Conservation (phyloP, 305 asterid species). For the Striga hermonthica region DNA sequence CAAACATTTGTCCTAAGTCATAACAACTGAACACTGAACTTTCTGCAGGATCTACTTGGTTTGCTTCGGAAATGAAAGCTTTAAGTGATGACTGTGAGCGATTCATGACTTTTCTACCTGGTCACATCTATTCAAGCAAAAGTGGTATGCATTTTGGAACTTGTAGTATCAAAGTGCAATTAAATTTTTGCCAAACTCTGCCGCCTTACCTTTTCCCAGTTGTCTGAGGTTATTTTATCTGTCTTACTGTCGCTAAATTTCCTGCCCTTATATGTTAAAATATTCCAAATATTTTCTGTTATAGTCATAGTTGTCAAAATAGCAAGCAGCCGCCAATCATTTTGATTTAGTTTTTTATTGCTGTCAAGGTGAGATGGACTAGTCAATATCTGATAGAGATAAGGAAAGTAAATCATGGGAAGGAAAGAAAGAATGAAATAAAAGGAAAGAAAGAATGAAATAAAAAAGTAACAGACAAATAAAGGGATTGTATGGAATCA, state of each 20-base stretch:
- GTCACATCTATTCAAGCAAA: slow-evolving; percentile 95
- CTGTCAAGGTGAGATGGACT: slow-evolving; percentile 20
- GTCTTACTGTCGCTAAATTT: slow-evolving; percentile 1
- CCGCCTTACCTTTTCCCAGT: slow-evolving; percentile 9
- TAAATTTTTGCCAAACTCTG: slow-evolving; percentile 15
- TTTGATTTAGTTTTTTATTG: slow-evolving; percentile 3
- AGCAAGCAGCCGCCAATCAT: not conserved
- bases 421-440: no score
- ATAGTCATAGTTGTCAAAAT: slow-evolving; percentile 3
- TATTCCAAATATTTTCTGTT: slow-evolving; percentile 6
- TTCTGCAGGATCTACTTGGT: slow-evolving; percentile 94
- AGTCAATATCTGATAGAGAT: no score
- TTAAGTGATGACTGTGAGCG: slow-evolving; percentile 96
- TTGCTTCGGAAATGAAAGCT: slow-evolving; percentile 99
- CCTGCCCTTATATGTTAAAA: slow-evolving; percentile 9
- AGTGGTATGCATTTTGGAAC: slow-evolving; percentile 49
- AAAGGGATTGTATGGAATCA: no score
- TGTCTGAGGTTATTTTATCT: slow-evolving; percentile 22
- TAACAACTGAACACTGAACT: slow-evolving; percentile 20
- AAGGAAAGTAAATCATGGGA: no score
- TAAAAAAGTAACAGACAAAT: no score
- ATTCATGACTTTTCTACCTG: slow-evolving; percentile 88
- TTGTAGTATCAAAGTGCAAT: slow-evolving; percentile 7
- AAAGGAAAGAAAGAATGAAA: no score
- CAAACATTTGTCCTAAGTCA: not conserved